Base-by-base conservation (phyloP, 2,329 filamentous ascomycete species). In the Pseudogymnoascus sp. region DNA sequence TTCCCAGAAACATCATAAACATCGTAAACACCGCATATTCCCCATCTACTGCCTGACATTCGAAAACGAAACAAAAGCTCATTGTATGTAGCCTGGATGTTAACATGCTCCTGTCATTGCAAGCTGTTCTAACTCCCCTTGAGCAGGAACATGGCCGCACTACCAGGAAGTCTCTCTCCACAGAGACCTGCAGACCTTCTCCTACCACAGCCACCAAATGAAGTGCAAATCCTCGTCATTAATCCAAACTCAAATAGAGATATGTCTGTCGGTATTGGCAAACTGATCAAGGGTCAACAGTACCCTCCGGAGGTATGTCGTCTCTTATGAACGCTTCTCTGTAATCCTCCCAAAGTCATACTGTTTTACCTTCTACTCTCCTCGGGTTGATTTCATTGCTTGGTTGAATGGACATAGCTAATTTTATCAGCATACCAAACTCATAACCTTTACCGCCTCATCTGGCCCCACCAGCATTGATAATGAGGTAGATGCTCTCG, bases 241-340 rank as follows among this genome's bases (percentile, higher is more conserved):
- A 93, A 94, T 71, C 90, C 90, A 35, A 94, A 94, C 76, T 91
- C 88, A 2, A 91, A 87, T 0, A 69, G 76, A 63, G 77, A 80
- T 63, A 93, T 93, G 89, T 93, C 89, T 10, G 77, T 84, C 5
- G 84, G 82, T 25, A 79, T 92, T 69, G 79, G 80, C 63, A 70
- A 75, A 56, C 77, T 80, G 59, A 77, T 86, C 64, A 74, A 76
- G 47, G 70, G 59, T n/a, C 59, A 38, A 38, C 4, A 18, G 4
- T 42, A 38, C 21, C 59, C 59, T 16, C 50, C 50, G 10, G 50
- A 56, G 50, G 50, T 56, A 33, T 33, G 50, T 56, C 18, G 14
- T 31, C 23, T 53, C 44, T 50, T 16, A 28, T 50, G 5, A 7
- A 8, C 21, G 5, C 1, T n/a, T 23, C 23, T n/a, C 12, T 25